Evolutionary conservation across 2,329 filamentous ascomycete genomes (phyloP).

Genomic region (Pyricularia pennisetigena): DNA sequence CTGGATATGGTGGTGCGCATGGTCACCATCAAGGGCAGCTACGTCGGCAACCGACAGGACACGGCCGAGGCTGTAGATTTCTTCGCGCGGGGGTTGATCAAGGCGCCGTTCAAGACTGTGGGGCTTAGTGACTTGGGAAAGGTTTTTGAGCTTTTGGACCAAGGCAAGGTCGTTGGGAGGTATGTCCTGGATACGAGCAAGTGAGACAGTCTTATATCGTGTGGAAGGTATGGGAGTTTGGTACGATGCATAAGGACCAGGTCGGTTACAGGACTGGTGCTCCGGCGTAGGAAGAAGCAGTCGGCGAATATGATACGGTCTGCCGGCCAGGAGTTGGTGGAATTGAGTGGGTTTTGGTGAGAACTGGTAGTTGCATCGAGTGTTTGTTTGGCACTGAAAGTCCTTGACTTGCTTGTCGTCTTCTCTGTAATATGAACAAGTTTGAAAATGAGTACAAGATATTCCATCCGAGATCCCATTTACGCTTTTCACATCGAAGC

Average conservation of each 20-base stretch:
- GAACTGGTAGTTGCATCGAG: not conserved
- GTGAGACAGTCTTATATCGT: slow-evolving; percentile 23
- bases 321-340: not conserved
- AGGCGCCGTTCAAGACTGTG: slow-evolving; percentile 76
- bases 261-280: not conserved
- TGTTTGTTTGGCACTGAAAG: not conserved
- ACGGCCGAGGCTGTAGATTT: slow-evolving; percentile 86
- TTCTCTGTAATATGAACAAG: not conserved
- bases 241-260: not conserved
- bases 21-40: slow-evolving; percentile 86
- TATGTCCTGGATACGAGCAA: slow-evolving; percentile 69
- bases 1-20: slow-evolving; percentile 84
- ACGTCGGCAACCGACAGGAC: slow-evolving; percentile 88
- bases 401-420: not conserved
- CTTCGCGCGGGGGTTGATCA: slow-evolving; percentile 73
- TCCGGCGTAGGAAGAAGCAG: not conserved
- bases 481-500: not conserved
- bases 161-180: slow-evolving; percentile 64
- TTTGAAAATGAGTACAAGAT: not conserved
- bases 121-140: slow-evolving; percentile 70
- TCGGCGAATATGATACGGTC: not conserved
- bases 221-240: not conserved
- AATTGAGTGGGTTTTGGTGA: not conserved
- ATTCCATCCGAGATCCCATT: not conserved
- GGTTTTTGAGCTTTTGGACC: slow-evolving; percentile 68